Base-by-base conservation (phyloP, 2,329 filamentous ascomycete species). In the Cladophialophora psammophila region DNA sequence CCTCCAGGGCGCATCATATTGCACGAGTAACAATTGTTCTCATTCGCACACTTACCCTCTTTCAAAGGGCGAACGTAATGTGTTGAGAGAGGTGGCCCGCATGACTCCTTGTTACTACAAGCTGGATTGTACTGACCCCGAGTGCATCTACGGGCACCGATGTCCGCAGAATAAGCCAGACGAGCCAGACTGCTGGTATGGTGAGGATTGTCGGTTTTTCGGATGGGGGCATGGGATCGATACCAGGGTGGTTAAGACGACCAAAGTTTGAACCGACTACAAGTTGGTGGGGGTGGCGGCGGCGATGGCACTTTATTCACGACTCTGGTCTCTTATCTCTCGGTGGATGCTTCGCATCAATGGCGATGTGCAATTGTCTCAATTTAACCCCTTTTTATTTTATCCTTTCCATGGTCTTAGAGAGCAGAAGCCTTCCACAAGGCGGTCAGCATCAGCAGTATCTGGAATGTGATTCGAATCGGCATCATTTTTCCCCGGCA, bases 131-230 rank as follows among this genome's bases (percentile, higher is more conserved):
- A 80, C 86, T 59, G 87, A 89, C 67, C 75, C 81, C 1, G 84
- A 84, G 66, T 90, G 87, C 76, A 88, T 89, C 60, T 89, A 88
- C 73, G 87, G 87, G 26, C 87, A 90, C 75, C 83, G 85, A 40
- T 90, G 87, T 73, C 86, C 86, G 18, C 85, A 86, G 68, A 81
- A 80, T 38, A 78, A 81, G 65, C 80, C 82, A 34, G 84, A 84
- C 42, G 81, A 78, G 58, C 84, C 84, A 73, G 82, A 80, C 18
- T 89, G 87, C 73, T 84, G 85, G 72, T 87, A 86, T 76, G 85
- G 84, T 13, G 81, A 84, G 6, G 80, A 79, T 60, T 90, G 87
- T 79, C 83, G 86, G 38, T 90, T 89, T 72, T 81, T 84, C 40
- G 75, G 77, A 15, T 83, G 85, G 66, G 81, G 88, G 67, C 87